Base-by-base conservation (phyloP, 2,329 filamentous ascomycete genomes). In the Exserohilum turcica region DNA sequence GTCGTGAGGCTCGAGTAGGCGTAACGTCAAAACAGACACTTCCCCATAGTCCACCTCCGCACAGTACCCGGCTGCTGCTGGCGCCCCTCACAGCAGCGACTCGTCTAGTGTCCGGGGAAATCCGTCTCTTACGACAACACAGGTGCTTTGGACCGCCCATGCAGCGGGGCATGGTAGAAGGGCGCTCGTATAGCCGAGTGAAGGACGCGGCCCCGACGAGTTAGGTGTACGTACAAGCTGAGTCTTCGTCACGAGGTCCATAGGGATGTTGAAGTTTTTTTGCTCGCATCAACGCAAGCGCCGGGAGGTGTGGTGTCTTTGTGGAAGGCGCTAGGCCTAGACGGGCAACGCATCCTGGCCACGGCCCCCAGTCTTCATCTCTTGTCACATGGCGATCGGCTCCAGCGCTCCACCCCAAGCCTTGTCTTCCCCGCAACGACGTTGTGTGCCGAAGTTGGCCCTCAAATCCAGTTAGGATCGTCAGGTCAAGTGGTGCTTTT, bases 401-500 rank as follows among this genome's bases (percentile, higher is more conserved):
- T 47, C 45, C 29, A 35, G 28, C 18, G 35, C 54, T 46, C 57
- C 54, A 56, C 57, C 33, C n/a, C 21, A 35, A 43, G 37, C 24
- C 48, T 12, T 44, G 42, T 19, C 37, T 51, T 54, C 54, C 45
- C 54, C 54, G 49, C 50, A 53, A 32, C 28, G 35, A 42, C 31
- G 42, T 24, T 28, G 29, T 35, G 28, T 16, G 28, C 58, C 58
- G 58, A 54, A 43, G 52, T 56, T 61, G 50, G 33, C 40, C 56
- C 58, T 49, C 37, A 6, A 28, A 13, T 9, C n/a, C 10, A 28
- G 45, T 43, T 38, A 28, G 29, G 45, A 49, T 50, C 19, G 31
- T 42, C 50, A 52, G 50, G 42, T 46, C 31, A 35, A 48, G 24
- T 12, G 42, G 21, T 44, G 31, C 12, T 36, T 19, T 19, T 16